These are phyloP conservation scores for Ambrosiella cleistominuta DNA, from an alignment of 2,329 filamentous ascomycete species.

Conservation along the genomic window DNA sequence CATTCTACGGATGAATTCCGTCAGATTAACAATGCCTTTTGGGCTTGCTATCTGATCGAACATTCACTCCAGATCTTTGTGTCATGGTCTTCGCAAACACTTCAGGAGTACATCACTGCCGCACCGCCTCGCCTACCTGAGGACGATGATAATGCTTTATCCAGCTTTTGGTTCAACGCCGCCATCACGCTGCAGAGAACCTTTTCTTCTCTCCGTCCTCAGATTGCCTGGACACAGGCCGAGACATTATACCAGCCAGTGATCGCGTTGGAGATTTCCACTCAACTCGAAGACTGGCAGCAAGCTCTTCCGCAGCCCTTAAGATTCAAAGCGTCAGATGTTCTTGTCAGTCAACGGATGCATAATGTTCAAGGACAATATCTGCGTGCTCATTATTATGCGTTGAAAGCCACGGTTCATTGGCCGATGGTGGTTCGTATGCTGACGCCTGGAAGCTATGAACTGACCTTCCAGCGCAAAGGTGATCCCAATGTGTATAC, in stretches of 20 bases:
- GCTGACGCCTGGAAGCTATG: slow-evolving; percentile 3
- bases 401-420: slow-evolving; percentile 14
- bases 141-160: neutral
- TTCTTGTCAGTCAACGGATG: slow-evolving; percentile 5
- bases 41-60: slow-evolving; percentile 16
- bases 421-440: slow-evolving; percentile 15
- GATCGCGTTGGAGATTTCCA: slow-evolving; percentile 14
- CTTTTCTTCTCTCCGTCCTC: slow-evolving; percentile 13
- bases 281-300: slow-evolving; percentile 14
- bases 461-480: neutral
- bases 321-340: slow-evolving; percentile 4
- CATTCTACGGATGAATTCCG: neutral
- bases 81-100: slow-evolving; percentile 13
- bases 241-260: slow-evolving; percentile 14
- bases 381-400: slow-evolving; percentile 15
- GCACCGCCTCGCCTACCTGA: neutral
- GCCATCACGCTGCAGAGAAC: slow-evolving; percentile 15
- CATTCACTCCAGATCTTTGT: slow-evolving; percentile 15
- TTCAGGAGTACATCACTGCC: slow-evolving; percentile 10
- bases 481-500: neutral
- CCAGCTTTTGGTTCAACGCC: slow-evolving; percentile 16
- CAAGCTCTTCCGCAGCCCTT: slow-evolving; percentile 10
- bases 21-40: slow-evolving; percentile 14
- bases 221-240: slow-evolving; percentile 13
- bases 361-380: slow-evolving; percentile 2